These are phyloP conservation scores for Globisporangium solare DNA, from an alignment of 352 stramenopile genomes.

Conservation along the genomic window DNA sequence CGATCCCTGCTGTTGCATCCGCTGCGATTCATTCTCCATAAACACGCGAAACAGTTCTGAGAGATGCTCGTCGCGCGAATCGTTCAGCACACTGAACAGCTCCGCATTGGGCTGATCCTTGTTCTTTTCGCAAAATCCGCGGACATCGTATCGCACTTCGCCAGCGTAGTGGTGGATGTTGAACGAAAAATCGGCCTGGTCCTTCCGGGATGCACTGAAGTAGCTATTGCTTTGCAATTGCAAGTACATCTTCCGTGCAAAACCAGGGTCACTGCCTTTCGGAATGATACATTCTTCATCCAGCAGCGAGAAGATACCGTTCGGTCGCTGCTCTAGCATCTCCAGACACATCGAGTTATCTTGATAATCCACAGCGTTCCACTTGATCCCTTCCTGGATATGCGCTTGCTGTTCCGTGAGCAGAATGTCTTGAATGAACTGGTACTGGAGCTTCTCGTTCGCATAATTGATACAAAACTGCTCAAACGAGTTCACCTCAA, in stretches of 20 bases:
- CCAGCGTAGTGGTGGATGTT: constrained; percentile 82
- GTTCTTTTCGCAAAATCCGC: constrained; percentile 87
- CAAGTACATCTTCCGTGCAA: constrained; percentile 73
- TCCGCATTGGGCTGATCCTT: constrained; percentile 84
- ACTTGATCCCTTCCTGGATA: constrained; percentile 66
- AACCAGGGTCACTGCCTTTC: constrained; percentile 68
- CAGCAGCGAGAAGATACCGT: constrained; percentile 69
- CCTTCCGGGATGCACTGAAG: constrained; percentile 59
- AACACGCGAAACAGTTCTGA: constrained; percentile 71
- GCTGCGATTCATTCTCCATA: constrained; percentile 38
- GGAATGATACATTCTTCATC: constrained; percentile 86
- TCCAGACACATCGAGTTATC: constrained; percentile 80
- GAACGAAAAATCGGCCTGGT: constrained; percentile 70
- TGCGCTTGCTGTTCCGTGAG: constrained; percentile 73
- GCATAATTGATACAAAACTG: constrained; percentile 84
- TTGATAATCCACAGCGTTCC: constrained; percentile 59
- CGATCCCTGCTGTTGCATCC: constrained; percentile 19
- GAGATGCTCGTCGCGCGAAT: constrained; percentile 49
- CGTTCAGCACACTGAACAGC: constrained; percentile 59
- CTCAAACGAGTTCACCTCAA: constrained; percentile 77
- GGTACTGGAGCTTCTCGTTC: constrained; percentile 80
- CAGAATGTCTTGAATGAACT: constrained; percentile 82
- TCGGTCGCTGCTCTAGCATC: constrained; percentile 78
- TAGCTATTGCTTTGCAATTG: constrained; percentile 50
- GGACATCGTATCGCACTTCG: constrained; percentile 61